A percentile compares a stretch with the other conserved stretches of the same genome.
Evolutionary conservation across 2,329 filamentous ascomycete genomes (phyloP).

Genomic region (Calonectria multiphialidica): DNA sequence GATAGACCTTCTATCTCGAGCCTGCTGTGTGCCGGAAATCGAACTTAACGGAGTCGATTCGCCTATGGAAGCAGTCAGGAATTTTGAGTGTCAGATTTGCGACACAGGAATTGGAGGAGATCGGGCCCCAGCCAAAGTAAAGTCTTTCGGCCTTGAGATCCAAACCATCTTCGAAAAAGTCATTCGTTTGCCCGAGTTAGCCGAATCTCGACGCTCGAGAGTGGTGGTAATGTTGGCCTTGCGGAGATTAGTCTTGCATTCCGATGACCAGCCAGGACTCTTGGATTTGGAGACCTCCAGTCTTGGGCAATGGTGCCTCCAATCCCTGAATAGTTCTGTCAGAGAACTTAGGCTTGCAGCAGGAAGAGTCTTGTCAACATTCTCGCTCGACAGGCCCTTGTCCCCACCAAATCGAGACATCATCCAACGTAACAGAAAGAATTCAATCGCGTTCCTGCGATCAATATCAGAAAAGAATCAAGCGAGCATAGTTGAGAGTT

Average conservation of each 20-base stretch:
- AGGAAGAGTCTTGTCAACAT: conserved; percentile 75
- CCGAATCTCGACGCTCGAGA: conserved; percentile 70
- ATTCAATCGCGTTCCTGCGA: conserved; percentile 78
- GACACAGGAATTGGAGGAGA: conserved; percentile 19
- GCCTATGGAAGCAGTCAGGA: neutral
- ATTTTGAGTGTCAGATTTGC: conserved; percentile 42
- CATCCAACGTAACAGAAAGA: conserved; percentile 66
- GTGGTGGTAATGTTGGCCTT: conserved; percentile 80
- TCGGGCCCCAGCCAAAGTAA: conserved; percentile 6
- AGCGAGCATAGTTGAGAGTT: conserved; percentile 81
- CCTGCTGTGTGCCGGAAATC: conserved; percentile 49
- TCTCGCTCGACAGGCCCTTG: conserved; percentile 59
- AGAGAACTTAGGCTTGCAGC: conserved; percentile 88
- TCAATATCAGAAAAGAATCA: conserved; percentile 77
- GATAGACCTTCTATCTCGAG: conserved; percentile 66
- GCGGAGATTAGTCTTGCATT: conserved; percentile 77
- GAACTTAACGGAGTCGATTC: neutral
- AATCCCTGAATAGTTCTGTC: conserved; percentile 84
- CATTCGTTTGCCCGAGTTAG: conserved; percentile 58
- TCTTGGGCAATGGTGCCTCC: conserved; percentile 84
- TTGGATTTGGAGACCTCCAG: conserved; percentile 76
- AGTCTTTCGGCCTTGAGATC: conserved; percentile 50
- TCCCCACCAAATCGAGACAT: conserved; percentile 34
- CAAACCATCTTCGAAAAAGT: conserved; percentile 61
- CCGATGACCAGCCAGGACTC: conserved; percentile 64